phyloP scores from a whole-genome alignment of 495 filamentous ascomycete genomes.

The Lasiosphaeria ovina region DNA sequence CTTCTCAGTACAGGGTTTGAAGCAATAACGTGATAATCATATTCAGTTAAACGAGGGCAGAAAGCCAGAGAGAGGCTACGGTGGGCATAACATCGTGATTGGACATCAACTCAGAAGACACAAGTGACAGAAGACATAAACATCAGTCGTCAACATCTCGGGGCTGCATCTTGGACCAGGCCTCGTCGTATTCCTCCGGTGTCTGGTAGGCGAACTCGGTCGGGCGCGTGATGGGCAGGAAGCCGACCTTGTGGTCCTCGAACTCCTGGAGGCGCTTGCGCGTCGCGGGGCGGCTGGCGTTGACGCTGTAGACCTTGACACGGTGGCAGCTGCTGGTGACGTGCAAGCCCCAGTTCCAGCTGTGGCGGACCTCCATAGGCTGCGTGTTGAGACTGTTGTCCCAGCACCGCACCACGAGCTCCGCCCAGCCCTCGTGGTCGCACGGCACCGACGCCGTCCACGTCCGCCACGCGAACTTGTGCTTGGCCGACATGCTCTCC shows the following conservation, averaged over 20 bases:
- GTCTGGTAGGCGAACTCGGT: constrained; percentile 45
- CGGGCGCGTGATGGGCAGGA: constrained; percentile 53
- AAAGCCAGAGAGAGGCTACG: too few relatives aligned
- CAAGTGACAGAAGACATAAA: too few relatives aligned
- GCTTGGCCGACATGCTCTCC: constrained; percentile 52
- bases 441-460: constrained; percentile 55
- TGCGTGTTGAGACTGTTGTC: constrained; percentile 56
- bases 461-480: constrained; percentile 53
- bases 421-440: constrained; percentile 59
- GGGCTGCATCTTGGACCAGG: not conserved
- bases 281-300: constrained; percentile 50
- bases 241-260: constrained; percentile 44
- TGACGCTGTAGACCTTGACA: constrained; percentile 63
- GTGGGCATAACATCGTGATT: too few relatives aligned
- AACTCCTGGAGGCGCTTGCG: constrained; percentile 47
- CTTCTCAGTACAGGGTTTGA: too few relatives aligned
- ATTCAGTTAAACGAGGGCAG: too few relatives aligned
- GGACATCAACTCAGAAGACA: too few relatives aligned
- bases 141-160: too few relatives aligned
- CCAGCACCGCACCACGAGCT: constrained; percentile 57
- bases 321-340: constrained; percentile 65
- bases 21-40: too few relatives aligned
- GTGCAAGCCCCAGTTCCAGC: constrained; percentile 62
- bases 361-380: constrained; percentile 29
- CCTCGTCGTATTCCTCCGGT: constrained; percentile 47